Percentiles rank a stretch among this genome's conserved stretches.
Evolutionary conservation across 2,329 filamentous ascomycete genomes (phyloP).

Genomic region (Boeremia exigua): DNA sequence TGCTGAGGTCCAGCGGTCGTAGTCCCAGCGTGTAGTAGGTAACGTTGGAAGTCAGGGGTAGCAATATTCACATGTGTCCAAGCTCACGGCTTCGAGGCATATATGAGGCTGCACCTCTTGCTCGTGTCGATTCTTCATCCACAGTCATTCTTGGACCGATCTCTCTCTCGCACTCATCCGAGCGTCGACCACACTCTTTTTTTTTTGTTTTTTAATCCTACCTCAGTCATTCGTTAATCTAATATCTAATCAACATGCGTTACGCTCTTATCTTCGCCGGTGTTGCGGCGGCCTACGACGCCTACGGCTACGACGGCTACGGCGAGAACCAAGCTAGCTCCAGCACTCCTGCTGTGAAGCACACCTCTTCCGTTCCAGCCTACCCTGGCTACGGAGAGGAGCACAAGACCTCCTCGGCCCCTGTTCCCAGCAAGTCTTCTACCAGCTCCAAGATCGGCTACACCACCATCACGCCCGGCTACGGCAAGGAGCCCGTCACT

Average conservation of each 20-base stretch:
- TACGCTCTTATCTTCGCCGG: conserved; percentile 35
- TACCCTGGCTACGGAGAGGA: conserved; percentile 11
- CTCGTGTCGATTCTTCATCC: conserved; percentile 10
- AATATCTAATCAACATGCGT: conserved; percentile 27
- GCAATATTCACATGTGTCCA: conserved; percentile 1
- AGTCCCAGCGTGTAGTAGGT: neutral
- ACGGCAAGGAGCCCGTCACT: conserved; percentile 35
- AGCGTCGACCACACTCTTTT: conserved; percentile 18
- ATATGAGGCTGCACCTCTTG: conserved; percentile 11
- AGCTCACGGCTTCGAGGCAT: conserved; percentile 3
- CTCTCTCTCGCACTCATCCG: conserved; percentile 27
- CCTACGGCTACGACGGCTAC: conserved; percentile 22
- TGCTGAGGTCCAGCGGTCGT: conserved; percentile 2
- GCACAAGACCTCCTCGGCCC: conserved; percentile 13
- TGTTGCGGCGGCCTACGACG: conserved; percentile 32
- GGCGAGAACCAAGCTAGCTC: conserved; percentile 7
- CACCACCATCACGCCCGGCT: conserved; percentile 38
- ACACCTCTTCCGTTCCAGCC: conserved; percentile 2
- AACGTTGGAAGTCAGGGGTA: conserved; percentile 11
- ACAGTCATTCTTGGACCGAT: conserved; percentile 23
- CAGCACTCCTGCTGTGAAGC: conserved; percentile 15
- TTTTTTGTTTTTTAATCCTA: conserved; percentile 15
- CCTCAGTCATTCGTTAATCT: conserved; percentile 34
- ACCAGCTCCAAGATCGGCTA: conserved; percentile 26
- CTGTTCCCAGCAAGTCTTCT: conserved; percentile 15